Conservation (phyloP, 2,329 filamentous ascomycete species). For the Sarocladium kiliense region DNA sequence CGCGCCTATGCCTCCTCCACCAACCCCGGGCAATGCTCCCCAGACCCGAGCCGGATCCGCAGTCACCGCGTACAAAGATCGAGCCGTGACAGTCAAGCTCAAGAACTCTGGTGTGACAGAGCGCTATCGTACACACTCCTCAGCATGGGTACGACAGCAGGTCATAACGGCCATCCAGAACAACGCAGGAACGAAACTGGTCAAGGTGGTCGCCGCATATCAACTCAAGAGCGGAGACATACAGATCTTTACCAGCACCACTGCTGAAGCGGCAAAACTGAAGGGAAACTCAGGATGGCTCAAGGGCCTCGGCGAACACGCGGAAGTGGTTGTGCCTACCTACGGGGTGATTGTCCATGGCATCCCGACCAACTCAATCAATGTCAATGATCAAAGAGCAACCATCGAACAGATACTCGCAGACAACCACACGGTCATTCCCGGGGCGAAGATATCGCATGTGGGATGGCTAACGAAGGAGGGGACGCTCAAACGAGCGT, state of each 20-base stretch:
- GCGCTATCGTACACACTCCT: no score
- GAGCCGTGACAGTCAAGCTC: not conserved
- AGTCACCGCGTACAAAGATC: not conserved
- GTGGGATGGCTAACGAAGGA: no score
- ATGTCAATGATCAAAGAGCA: constrained; percentile 17
- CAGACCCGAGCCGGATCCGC: not conserved
- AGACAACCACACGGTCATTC: constrained; percentile 22
- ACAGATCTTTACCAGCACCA: not conserved
- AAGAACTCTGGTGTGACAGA: no score
- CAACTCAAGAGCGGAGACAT: not conserved
- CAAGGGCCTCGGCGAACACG: no score
- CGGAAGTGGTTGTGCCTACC: no score
- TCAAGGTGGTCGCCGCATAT: not conserved
- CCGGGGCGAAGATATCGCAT: constrained; percentile 18
- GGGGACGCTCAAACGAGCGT: no score
- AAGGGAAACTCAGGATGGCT: no score
- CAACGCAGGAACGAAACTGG: not conserved
- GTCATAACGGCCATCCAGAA: not conserved
- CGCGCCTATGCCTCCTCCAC: not conserved
- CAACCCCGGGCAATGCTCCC: not conserved
- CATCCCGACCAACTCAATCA: constrained; percentile 20
- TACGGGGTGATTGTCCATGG: constrained; percentile 21
- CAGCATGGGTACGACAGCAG: no score
- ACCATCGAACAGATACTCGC: constrained; percentile 19
- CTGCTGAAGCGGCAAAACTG: not conserved